Conservation (phyloP, 2,329 filamentous ascomycete species). For the Nemania serpens region DNA sequence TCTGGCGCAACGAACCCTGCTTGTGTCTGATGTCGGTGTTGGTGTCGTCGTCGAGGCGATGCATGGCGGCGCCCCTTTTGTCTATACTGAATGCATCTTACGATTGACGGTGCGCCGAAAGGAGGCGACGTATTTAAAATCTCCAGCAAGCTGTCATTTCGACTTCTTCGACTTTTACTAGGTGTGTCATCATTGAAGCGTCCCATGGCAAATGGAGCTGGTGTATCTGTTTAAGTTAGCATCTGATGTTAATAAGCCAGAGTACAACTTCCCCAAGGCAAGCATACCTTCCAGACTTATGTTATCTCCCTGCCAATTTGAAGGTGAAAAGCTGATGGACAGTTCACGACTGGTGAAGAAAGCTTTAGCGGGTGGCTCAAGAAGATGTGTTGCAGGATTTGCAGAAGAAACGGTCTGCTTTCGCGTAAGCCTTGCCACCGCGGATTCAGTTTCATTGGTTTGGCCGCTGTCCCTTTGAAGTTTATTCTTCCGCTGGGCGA, state of each 20-base stretch:
- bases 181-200: not conserved
- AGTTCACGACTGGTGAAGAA: slow-evolving; percentile 18
- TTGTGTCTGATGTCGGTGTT: not conserved
- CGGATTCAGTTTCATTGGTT: slow-evolving; percentile 34
- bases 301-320: not conserved
- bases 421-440: slow-evolving; percentile 22
- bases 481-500: slow-evolving; percentile 35
- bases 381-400: not conserved
- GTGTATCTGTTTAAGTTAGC: slow-evolving; percentile 8
- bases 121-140: not conserved
- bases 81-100: not conserved
- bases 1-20: slow-evolving; percentile 19
- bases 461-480: slow-evolving; percentile 34
- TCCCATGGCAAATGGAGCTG: not conserved
- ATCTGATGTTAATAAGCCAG: not conserved
- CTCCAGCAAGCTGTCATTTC: not conserved
- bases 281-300: slow-evolving; percentile 8
- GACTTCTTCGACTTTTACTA: not conserved
- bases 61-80: not conserved
- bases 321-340: slow-evolving; percentile 18
- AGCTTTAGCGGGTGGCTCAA: slow-evolving; percentile 18
- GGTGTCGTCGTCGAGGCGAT: slow-evolving; percentile 3
- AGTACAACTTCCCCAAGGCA: not conserved
- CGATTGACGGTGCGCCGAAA: not conserved
- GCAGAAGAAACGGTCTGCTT: slow-evolving; percentile 20